phyloP scores from a whole-genome alignment of 352 stramenopile species.

The Phytophthora pini region DNA sequence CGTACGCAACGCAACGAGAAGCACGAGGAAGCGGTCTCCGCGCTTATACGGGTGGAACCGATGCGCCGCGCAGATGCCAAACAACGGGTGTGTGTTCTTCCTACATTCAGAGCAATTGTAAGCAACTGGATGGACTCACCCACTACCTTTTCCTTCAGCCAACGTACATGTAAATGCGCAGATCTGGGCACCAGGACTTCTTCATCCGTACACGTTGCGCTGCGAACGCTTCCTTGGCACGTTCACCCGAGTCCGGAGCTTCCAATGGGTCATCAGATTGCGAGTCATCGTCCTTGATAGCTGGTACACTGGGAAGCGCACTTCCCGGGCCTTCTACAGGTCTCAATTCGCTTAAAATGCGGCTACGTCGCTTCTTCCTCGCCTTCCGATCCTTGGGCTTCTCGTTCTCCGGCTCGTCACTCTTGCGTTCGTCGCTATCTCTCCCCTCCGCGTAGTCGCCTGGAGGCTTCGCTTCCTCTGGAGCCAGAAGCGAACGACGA shows the following conservation, averaged over 20 bases:
- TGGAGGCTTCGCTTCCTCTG: conserved; percentile 20
- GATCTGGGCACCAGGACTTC: conserved; percentile 46
- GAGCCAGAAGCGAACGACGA: conserved; percentile 38
- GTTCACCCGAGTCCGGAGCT: conserved; percentile 23
- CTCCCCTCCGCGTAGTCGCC: conserved; percentile 21
- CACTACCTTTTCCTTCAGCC: neutral
- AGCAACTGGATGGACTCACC: neutral
- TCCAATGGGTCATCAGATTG: conserved; percentile 26
- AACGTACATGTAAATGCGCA: conserved; percentile 72
- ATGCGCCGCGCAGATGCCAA: conserved; percentile 49
- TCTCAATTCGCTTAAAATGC: conserved; percentile 47
- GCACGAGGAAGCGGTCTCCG: conserved; percentile 54
- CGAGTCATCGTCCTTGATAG: conserved; percentile 32
- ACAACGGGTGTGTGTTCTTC: conserved; percentile 64
- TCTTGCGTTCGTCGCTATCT: conserved; percentile 39
- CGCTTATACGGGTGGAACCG: conserved; percentile 64
- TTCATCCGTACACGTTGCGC: conserved; percentile 57
- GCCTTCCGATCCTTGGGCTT: conserved; percentile 13
- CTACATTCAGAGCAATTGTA: conserved; percentile 26
- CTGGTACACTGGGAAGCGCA: conserved; percentile 15
- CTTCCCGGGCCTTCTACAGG: conserved; percentile 31
- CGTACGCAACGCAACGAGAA: conserved; percentile 55
- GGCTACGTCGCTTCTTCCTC: conserved; percentile 34
- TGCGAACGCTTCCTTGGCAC: conserved; percentile 55
- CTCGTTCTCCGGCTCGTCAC: conserved; percentile 14